Base-by-base conservation (phyloP, 169 alveolate genomes). In the Cryptosporidium meleagridis region DNA sequence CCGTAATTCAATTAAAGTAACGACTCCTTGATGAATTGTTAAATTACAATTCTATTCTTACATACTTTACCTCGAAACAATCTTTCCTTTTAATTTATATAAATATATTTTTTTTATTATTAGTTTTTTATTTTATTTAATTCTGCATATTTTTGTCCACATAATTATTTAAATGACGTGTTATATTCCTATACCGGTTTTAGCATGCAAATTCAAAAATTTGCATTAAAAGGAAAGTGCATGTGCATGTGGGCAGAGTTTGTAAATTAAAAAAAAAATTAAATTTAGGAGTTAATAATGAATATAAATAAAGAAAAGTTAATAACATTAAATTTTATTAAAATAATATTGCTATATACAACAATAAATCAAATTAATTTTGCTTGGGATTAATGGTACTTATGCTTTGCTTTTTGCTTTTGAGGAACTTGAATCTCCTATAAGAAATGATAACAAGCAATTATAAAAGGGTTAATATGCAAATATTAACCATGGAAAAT, bases 361-460 rank as follows among this genome's bases (percentile, higher is more conserved):
- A 14, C 7, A 12, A 14, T 48, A 48, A 48, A 14, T 48, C 55
- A 3, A 45, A 48, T 48, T 48, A 14, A 48, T 48, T 41, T 41
- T 41, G 9, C 3, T 41, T 48, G 0, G 21, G 26, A 55, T 55
- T 55, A 55, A 26, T 65, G 51, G 26, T 65, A 37, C 23, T 65
- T 65, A 29, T 65, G 8, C 33, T 37, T 70, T n/a, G 37, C 44
- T 35, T 59, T 59, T 23, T 59, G n/a, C 2, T 80, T 80, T 41
- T 41, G 18, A 14, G 89, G 80, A n/a, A 45, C 33, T 39, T 59
- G 75, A 12, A 80, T 41, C 65, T 80, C 89, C 89, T 80, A 65
- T 2, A 0, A 8, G 12, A 65, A 14, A 62, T 14, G 0, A 33
- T 10, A 41, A 10, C 31, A 21, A 8, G 9, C 12, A 41, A 7